Base-by-base conservation (phyloP, 768 basidiomycete species). In the Xerocomus spinulosus region DNA sequence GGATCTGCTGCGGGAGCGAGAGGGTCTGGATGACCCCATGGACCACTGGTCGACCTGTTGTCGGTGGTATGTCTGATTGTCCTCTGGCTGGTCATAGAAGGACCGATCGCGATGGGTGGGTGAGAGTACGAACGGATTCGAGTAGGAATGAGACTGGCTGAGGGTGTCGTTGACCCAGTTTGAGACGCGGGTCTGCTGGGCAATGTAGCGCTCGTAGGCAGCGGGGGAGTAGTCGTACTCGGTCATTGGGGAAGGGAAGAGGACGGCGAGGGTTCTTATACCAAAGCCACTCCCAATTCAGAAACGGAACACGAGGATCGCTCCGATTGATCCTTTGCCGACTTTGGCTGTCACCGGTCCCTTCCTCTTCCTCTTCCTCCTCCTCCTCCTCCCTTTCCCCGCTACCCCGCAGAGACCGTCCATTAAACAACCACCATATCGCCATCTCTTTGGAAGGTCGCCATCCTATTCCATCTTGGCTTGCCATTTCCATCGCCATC, bases 181-280 rank as follows among this genome's bases (percentile, higher is more conserved):
- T 0, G 73, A 68, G 14, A 80, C 75, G 49, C 75, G 70, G 48
- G 66, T 24, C 59, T 77, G 77, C n/a, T 73, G 77, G 23, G 66
- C 69, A 44, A 75, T 25, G 57, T 75, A 68, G 9, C 68, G 72
- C 44, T 79, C 70, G 55, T 72, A 67, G 24, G 78, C 79, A 56
- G 75, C 78, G 17, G 77, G 78, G 44, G 78, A 80, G 62, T 70
- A 80, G 66, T 80, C 79, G 73, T 81, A 81, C 61, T 81, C 79
- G 24, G 79, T 80, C 79, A 81, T 81, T 40, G 33, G 25, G 44
- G 47, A 47, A 38, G 34, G 34, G 46, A 39, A 45, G 37, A 26
- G 40, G 39, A 6, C 13, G 12, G 5, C 15, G 13, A 5, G 15
- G 25, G 12, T 48, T 48, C 40, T 41, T 48, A 48, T 48, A 41